A percentile compares a stretch with the other conserved stretches of the same genome.
These are phyloP conservation scores for Aegilops sharonensis DNA, from an alignment of 176 grass and related monocot genomes.

Conservation along the genomic window DNA sequence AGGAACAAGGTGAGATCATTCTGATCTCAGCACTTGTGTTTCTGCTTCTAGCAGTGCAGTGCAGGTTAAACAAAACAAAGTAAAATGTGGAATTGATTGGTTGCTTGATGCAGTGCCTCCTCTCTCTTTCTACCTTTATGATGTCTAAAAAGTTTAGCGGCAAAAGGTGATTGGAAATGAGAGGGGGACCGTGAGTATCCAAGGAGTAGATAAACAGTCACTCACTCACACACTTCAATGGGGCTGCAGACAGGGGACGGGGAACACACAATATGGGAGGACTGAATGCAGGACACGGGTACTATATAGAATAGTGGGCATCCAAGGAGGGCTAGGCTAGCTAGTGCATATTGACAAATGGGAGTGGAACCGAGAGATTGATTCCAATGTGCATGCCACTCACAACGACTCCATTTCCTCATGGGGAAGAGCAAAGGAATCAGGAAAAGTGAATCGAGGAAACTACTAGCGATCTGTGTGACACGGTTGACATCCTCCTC, in stretches of 20 bases:
- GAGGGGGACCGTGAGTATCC: constrained; percentile 29
- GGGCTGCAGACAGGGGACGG: background rate
- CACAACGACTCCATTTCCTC: background rate
- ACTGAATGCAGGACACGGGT: constrained; percentile 1
- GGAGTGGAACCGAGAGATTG: background rate
- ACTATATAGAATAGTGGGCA: background rate
- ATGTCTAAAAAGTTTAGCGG: constrained; percentile 1
- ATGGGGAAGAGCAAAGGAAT: background rate
- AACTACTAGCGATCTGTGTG: background rate
- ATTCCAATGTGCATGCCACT: background rate
- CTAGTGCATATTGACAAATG: background rate
- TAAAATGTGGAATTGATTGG: constrained; percentile 15
- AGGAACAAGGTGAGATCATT: background rate
- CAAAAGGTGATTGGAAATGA: constrained; percentile 30
- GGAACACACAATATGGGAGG: constrained; percentile 2
- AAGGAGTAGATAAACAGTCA: constrained; percentile 22
- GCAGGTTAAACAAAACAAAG: background rate
- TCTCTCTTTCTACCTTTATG: constrained; percentile 15
- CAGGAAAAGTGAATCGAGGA: background rate
- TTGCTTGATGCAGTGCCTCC: background rate
- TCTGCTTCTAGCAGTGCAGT: background rate
- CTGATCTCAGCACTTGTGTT: background rate
- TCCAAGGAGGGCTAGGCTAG: background rate
- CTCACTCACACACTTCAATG: background rate
- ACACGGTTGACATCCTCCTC: background rate